These are phyloP conservation scores for Tetrapisispora namnaoensis DNA, from an alignment of 805 yeast species.

Conservation along the genomic window DNA sequence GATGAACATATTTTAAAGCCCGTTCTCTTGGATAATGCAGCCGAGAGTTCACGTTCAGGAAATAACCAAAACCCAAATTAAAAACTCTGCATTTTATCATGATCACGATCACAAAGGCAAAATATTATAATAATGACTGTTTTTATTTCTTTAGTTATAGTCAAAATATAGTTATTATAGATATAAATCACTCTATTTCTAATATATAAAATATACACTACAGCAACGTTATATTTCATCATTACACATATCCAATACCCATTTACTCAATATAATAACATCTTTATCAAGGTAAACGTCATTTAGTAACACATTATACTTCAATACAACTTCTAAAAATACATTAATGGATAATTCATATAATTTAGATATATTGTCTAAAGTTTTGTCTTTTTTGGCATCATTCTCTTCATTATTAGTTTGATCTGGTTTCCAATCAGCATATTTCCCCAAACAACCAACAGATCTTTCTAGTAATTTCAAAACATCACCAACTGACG, in stretches of 20 bases:
- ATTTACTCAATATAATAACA: constrained; percentile 58
- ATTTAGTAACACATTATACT: constrained; percentile 52
- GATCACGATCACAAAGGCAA: not conserved
- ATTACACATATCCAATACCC: constrained; percentile 49
- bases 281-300: constrained; percentile 55
- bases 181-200: not conserved
- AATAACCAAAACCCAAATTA: not conserved
- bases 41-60: not conserved
- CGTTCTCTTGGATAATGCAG: constrained; percentile 56
- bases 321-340: constrained; percentile 54
- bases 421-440: constrained; percentile 16
- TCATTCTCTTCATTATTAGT: constrained; percentile 8
- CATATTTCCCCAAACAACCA: constrained; percentile 40
- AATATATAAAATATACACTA: not conserved
- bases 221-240: constrained; percentile 1
- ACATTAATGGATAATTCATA: constrained; percentile 58
- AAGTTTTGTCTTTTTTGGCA: constrained; percentile 12
- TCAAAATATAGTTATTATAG: not conserved
- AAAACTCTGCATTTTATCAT: not conserved
- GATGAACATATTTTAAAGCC: constrained; percentile 94
- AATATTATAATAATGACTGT: too few relatives aligned
- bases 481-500: constrained; percentile 51
- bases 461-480: constrained; percentile 53
- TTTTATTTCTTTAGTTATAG: not conserved
- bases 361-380: constrained; percentile 41